Evolutionary conservation across 2,329 filamentous ascomycete genomes (phyloP), one percentile per base, ranked within the genome.

Genomic region (Akanthomyces dipterigenus): DNA sequence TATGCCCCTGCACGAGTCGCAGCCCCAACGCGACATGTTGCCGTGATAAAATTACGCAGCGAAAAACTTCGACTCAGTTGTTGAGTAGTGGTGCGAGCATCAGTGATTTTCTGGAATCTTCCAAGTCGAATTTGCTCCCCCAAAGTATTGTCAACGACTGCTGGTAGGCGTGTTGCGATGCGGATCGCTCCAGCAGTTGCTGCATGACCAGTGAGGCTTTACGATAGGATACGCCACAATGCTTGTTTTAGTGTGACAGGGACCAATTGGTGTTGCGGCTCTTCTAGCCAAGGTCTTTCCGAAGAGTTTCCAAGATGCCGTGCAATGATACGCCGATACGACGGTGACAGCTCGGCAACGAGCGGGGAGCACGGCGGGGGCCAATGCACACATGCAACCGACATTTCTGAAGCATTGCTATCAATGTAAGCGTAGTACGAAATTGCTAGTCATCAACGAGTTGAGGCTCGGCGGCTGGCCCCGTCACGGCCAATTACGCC

Each of bases 381-480:
- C 14, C 36, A 8, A 11, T 36, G 34, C 11, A 36, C 11, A 26
- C 8, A 7, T 20, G 20, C 16, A 34, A 7, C 31, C 31, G 31
- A 14, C 14, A 24, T 11, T 11, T 11, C 43, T 3, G 20, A 3
- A 8, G 6, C 6, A 12, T 26, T 18, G 9, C 42, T 42, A 26
- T 40, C 31, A 40, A 31, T 38, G 48, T 9, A 34, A 34, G 18
- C 42, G 42, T 34, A 9, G 5, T 49, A 5, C n/a, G 4, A 48
- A 16, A 8, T 49, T 9, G 31, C 31, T 9, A 7, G 18, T 22
- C 42, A 40, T 54, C 51, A 38, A 38, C 20, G 5, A 20, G 5
- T 48, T 55, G 38, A 45, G 48, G 56, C 46, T 43, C 46, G 24
- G 46, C 56, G 46, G 56, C 22, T 48, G 28, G 55, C 11, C 56